Percentiles rank a stretch among this genome's conserved stretches.
phyloP scores from a whole-genome alignment of 2,329 filamentous ascomycete species.

The Pseudomassariella vexata region DNA sequence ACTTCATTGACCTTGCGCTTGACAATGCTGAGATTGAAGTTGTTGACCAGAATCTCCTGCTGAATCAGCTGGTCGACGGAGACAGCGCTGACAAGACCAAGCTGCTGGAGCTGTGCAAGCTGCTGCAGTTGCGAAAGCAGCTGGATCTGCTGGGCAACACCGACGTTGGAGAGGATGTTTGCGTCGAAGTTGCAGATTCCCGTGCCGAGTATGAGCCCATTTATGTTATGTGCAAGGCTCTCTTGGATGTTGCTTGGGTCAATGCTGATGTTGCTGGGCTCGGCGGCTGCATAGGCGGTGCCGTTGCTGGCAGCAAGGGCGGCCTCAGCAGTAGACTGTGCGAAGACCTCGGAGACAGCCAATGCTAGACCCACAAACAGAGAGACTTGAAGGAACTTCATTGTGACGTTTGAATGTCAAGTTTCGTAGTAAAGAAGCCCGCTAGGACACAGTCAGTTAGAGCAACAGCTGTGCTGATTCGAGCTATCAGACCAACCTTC shows the following conservation, averaged over 20 bases:
- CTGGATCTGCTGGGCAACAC: constrained; percentile 18
- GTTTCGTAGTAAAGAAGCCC: constrained; percentile 6
- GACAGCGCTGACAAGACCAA: constrained; percentile 18
- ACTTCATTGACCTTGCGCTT: constrained; percentile 8
- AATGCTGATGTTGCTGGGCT: constrained; percentile 10
- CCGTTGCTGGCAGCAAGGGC: constrained; percentile 10
- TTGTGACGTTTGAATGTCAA: constrained; percentile 9
- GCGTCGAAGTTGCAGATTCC: constrained; percentile 22
- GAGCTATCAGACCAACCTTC: constrained; percentile 17
- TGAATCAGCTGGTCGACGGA: constrained; percentile 17
- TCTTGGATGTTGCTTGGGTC: constrained; percentile 12
- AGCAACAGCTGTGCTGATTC: too few relatives aligned
- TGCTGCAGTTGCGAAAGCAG: constrained; percentile 23
- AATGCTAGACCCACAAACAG: constrained; percentile 15
- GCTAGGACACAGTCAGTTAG: background rate
- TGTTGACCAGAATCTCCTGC: constrained; percentile 16
- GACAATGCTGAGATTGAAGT: constrained; percentile 18
- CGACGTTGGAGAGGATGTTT: constrained; percentile 13
- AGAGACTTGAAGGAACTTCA: constrained; percentile 17
- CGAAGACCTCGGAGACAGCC: constrained; percentile 15
- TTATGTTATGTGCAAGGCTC: constrained; percentile 12
- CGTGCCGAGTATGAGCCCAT: constrained; percentile 16
- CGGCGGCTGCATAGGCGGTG: constrained; percentile 8
- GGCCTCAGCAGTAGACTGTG: background rate
- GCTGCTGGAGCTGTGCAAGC: constrained; percentile 18